Percentiles rank a stretch among this genome's conserved stretches.
Evolutionary conservation across 768 basidiomycete species (phyloP).

Genomic region (Psilocybe subaeruginosa): DNA sequence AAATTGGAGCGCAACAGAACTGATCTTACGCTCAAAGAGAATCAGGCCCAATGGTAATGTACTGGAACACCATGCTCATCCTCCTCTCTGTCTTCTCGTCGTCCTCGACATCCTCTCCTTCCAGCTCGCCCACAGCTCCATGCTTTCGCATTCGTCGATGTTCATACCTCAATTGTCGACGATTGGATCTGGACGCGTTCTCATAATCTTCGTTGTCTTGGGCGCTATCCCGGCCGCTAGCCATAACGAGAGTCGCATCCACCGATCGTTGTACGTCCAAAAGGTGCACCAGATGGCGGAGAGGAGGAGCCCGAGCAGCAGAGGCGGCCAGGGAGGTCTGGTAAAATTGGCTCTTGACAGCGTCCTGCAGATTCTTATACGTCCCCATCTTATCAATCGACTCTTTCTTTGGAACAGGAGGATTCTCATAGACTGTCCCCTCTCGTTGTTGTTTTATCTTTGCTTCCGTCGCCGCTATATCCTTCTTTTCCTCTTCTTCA

Average conservation of each 20-base stretch:
- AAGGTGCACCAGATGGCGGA: slow-evolving; percentile 23
- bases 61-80: slow-evolving; percentile 18
- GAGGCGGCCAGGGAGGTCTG: neutral
- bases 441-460: neutral
- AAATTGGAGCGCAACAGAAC: too few species aligned
- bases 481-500: slow-evolving; percentile 6
- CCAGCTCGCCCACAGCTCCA: slow-evolving; percentile 16
- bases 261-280: slow-evolving; percentile 30
- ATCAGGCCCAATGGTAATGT: slow-evolving; percentile 3
- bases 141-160: slow-evolving; percentile 8
- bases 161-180: neutral
- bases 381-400: too few species aligned
- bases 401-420: too few species aligned
- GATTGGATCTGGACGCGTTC: neutral
- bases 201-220: neutral
- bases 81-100: slow-evolving; percentile 15
- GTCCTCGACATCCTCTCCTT: slow-evolving; percentile 17
- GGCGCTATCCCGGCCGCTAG: neutral
- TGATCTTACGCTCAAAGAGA: neutral
- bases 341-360: too few species aligned
- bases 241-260: slow-evolving; percentile 18
- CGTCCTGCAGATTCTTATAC: too few species aligned
- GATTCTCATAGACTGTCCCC: neutral
- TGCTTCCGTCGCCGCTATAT: neutral
- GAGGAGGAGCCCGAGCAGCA: neutral